phyloP scores from a whole-genome alignment of 768 basidiomycete genomes.

The Scleroderma bovista region DNA sequence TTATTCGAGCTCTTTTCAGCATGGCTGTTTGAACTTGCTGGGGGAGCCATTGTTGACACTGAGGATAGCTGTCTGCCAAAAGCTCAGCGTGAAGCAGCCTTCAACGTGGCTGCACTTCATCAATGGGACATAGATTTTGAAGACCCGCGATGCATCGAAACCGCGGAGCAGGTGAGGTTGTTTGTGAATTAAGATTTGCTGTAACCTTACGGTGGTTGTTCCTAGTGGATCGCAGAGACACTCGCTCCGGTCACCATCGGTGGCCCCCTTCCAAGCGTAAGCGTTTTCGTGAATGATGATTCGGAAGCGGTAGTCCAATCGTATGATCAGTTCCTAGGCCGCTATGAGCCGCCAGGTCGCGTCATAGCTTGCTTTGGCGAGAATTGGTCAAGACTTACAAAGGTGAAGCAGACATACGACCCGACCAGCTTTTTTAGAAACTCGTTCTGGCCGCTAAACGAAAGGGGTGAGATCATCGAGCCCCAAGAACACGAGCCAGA shows the following conservation, averaged over 20 bases:
- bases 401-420: slow-evolving; percentile 73
- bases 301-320: slow-evolving; percentile 12
- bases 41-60: slow-evolving; percentile 70
- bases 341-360: slow-evolving; percentile 58
- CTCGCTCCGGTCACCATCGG: slow-evolving; percentile 68
- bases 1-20: slow-evolving; percentile 37
- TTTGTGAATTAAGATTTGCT: neutral
- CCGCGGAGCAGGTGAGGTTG: slow-evolving; percentile 68
- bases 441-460: slow-evolving; percentile 75
- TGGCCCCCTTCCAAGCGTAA: slow-evolving; percentile 79
- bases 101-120: slow-evolving; percentile 85
- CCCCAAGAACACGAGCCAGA: slow-evolving; percentile 57
- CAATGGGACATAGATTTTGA: slow-evolving; percentile 87
- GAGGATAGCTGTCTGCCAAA: slow-evolving; percentile 73
- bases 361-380: slow-evolving; percentile 65
- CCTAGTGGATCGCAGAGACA: slow-evolving; percentile 74
- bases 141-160: slow-evolving; percentile 73
- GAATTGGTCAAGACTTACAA: slow-evolving; percentile 66
- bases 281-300: slow-evolving; percentile 27
- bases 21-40: slow-evolving; percentile 90
- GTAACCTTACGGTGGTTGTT: slow-evolving; percentile 5
- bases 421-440: slow-evolving; percentile 72
- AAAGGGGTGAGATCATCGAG: slow-evolving; percentile 48
- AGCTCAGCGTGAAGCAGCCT: slow-evolving; percentile 71
- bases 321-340: slow-evolving; percentile 61